Evolutionary conservation across 2,329 filamentous ascomycete species (phyloP).

Genomic region (Aureobasidium sp.): DNA sequence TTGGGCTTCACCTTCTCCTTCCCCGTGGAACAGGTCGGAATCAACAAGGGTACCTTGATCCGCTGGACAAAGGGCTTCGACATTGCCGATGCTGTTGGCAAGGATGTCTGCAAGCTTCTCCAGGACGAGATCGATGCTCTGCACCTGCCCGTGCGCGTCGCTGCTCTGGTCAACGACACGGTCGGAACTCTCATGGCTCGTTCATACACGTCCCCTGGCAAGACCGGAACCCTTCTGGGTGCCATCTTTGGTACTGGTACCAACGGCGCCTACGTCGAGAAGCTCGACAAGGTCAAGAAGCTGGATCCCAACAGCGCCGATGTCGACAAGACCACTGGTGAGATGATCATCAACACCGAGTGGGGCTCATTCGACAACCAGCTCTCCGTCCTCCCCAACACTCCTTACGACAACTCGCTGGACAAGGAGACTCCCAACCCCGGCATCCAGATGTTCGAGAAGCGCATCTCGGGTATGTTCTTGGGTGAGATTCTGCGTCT

Average conservation of each 20-base stretch:
- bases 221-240: conserved; percentile 78
- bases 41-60: conserved; percentile 90
- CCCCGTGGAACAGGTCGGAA: conserved; percentile 84
- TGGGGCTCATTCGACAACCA: conserved; percentile 98
- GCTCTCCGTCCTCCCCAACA: conserved; percentile 78
- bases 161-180: conserved; percentile 93
- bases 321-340: conserved; percentile 64
- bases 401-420: conserved; percentile 68
- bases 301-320: conserved; percentile 39
- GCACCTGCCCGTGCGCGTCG: conserved; percentile 82
- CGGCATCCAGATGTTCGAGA: conserved; percentile 97
- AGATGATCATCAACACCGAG: conserved; percentile 97
- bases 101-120: conserved; percentile 86
- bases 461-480: conserved; percentile 97
- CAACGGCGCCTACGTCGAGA: conserved; percentile 96
- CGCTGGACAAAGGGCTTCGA: conserved; percentile 99
- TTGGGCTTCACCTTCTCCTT: conserved; percentile 99
- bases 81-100: conserved; percentile 85
- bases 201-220: conserved; percentile 85
- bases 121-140: conserved; percentile 84
- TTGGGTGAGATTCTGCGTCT: conserved; percentile 85
- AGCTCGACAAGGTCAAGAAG: conserved; percentile 77
- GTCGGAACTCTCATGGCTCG: conserved; percentile 96
- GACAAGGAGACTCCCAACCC: conserved; percentile 80
- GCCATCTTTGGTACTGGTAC: conserved; percentile 97